Conservation (phyloP, 2,329 filamentous ascomycete genomes). For the Fusarium nurragi region DNA sequence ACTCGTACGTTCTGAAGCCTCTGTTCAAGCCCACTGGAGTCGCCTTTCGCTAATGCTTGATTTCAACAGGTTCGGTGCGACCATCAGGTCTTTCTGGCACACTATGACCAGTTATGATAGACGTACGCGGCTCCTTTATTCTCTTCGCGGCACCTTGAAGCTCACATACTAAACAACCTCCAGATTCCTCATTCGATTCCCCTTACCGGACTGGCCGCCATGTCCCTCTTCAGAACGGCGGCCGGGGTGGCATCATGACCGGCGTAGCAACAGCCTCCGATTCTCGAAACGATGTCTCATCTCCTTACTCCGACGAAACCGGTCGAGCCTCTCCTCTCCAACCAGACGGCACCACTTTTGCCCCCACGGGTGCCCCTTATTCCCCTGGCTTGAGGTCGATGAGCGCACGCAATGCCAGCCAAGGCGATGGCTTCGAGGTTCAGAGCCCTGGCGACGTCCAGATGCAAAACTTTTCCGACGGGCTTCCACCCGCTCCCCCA, state of each 20-base stretch:
- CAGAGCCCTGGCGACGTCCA: slow-evolving; percentile 84
- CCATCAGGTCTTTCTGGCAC: slow-evolving; percentile 95
- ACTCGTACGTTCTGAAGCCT: slow-evolving; percentile 42
- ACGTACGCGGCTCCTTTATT: slow-evolving; percentile 58
- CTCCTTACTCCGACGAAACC: slow-evolving; percentile 79
- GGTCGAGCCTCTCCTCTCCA: slow-evolving; percentile 61
- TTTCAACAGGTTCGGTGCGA: slow-evolving; percentile 67
- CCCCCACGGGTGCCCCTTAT: slow-evolving; percentile 76
- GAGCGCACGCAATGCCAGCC: slow-evolving; percentile 71
- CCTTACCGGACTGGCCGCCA: slow-evolving; percentile 91
- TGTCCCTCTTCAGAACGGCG: slow-evolving; percentile 85
- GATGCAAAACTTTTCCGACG: slow-evolving; percentile 95
- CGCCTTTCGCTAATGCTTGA: slow-evolving; percentile 26
- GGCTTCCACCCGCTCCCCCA: slow-evolving; percentile 87
- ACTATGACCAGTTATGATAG: slow-evolving; percentile 79
- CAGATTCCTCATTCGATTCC: slow-evolving; percentile 92
- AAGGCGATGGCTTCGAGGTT: slow-evolving; percentile 74
- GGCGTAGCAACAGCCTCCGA: slow-evolving; percentile 90
- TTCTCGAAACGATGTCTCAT: slow-evolving; percentile 84
- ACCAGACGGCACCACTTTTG: slow-evolving; percentile 45
- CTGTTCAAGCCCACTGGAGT: not conserved
- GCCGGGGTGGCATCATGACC: slow-evolving; percentile 82
- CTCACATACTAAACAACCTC: slow-evolving; percentile 30
- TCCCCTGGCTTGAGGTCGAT: slow-evolving; percentile 90
- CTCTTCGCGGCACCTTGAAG: slow-evolving; percentile 2